A percentile compares a stretch with the other conserved stretches of the same genome.
phyloP scores from a whole-genome alignment of 768 basidiomycete genomes.

The Cystofilobasidium bisporidii region DNA sequence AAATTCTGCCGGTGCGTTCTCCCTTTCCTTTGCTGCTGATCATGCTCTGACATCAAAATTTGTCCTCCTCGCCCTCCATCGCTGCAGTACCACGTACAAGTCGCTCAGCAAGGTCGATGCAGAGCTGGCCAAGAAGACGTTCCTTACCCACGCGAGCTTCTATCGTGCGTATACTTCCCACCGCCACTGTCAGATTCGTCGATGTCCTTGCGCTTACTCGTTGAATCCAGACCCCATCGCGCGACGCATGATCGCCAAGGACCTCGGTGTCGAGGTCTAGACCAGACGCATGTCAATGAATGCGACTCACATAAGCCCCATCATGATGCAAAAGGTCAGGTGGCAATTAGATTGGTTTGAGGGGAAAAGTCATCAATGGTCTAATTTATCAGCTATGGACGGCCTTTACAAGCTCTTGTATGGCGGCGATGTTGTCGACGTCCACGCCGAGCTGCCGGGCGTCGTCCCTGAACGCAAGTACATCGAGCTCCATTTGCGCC shows the following conservation, averaged over 20 bases:
- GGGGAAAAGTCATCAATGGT: too few species aligned
- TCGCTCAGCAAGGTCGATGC: constrained; percentile 37
- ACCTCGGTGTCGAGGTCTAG: constrained; percentile 10
- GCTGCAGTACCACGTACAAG: constrained; percentile 37
- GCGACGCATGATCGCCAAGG: constrained; percentile 13
- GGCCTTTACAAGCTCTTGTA: constrained; percentile 38
- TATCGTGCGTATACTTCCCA: constrained; percentile 29
- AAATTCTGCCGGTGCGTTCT: constrained; percentile 40
- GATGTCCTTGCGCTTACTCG: neutral
- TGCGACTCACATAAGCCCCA: too few species aligned
- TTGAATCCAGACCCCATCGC: constrained; percentile 16
- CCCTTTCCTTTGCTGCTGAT: too few species aligned
- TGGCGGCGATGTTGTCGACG: constrained; percentile 39
- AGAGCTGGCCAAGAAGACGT: constrained; percentile 40
- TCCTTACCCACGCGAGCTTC: constrained; percentile 38
- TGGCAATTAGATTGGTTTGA: too few species aligned
- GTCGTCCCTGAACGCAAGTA: constrained; percentile 71
- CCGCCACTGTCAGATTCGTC: too few species aligned
- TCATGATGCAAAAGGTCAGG: too few species aligned
- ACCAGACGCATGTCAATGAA: too few species aligned
- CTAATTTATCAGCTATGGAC: too few species aligned
- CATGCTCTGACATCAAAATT: too few species aligned
- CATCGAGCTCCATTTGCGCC: constrained; percentile 74
- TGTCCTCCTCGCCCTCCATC: too few species aligned
- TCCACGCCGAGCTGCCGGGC: constrained; percentile 56